Evolutionary conservation across 1,284 basidiomycete species (phyloP), one percentile per base, ranked within the genome.

Genomic region (Rhodotorula sp.): DNA sequence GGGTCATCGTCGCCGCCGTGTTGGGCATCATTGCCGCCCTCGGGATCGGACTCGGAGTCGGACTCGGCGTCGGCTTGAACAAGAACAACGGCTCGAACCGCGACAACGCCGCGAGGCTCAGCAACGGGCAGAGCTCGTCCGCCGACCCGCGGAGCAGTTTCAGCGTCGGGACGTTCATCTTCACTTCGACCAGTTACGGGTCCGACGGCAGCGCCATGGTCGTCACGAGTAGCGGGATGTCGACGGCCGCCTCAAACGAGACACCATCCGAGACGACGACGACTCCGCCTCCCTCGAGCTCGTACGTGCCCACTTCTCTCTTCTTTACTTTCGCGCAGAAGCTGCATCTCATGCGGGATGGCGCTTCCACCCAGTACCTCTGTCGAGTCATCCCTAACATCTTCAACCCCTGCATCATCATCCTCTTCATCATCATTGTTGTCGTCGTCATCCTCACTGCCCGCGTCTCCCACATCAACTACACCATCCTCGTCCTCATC

Each of bases 31-130:
- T 74, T 31, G 73, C 64, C 5, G 34, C 49, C 1, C 65, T 74
- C 43, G 73, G 62, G 12, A 65, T 74, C 16, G 73, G 52, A 0
- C 65, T 74, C 21, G 73, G 73, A n/a, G 73, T 74, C 8, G 73
- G 73, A 12, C 29, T 74, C 20, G 73, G 73, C 34, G 73, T 74
- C 34, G 73, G 73, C 7, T 43, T 74, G 14, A 68, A 65, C 48
- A 58, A 68, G 39, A 46, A 29, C 16, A 63, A 54, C 39, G 51
- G 52, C 31, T 47, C 29, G 47, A 62, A 61, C 23, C 23, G 58
- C 23, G 60, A 59, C 49, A 34, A 68, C 8, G 54, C 64, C 3
- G 73, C 65, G 20, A 20, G 62, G 58, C 31, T 73, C 29, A 67
- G 66, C 23, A 60, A 51, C 16, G 43, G 39, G 43, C 15, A 62